A percentile compares a stretch with the other conserved stretches of the same genome.
Conservation (phyloP, 768 basidiomycete species). For the Russula sp. region DNA sequence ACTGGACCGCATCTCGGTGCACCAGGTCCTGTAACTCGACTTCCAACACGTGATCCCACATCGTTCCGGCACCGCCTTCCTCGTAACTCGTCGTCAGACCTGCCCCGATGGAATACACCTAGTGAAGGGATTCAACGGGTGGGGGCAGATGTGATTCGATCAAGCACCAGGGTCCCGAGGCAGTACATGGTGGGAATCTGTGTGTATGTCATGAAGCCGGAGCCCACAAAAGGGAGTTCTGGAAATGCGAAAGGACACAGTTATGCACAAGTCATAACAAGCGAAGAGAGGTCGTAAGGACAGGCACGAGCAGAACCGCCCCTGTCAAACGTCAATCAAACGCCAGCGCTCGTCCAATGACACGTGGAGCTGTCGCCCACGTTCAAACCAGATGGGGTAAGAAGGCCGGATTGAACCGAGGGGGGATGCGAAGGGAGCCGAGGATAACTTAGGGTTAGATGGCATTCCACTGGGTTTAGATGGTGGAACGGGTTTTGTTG, state of each 20-base stretch:
- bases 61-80: conserved; percentile 23
- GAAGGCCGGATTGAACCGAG: not conserved
- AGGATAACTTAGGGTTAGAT: conserved; percentile 23
- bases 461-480: conserved; percentile 16
- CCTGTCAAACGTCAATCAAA: not conserved
- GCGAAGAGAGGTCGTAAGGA: conserved; percentile 6
- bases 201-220: not conserved
- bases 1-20: conserved; percentile 5
- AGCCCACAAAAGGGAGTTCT: conserved; percentile 1
- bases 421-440: conserved; percentile 9
- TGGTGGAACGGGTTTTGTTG: conserved; percentile 20
- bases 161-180: conserved; percentile 20
- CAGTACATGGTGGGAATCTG: conserved; percentile 15
- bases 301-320: too few species aligned
- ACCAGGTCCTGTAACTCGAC: not conserved
- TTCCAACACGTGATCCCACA: conserved; percentile 5
- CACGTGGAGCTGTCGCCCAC: not conserved
- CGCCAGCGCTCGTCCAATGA: not conserved
- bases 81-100: conserved; percentile 7
- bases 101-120: conserved; percentile 5
- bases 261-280: conserved; percentile 16
- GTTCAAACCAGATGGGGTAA: not conserved
- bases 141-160: not conserved
- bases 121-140: conserved; percentile 2
- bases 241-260: conserved; percentile 1